These are phyloP conservation scores for Umbelopsis sp. DNA, from an alignment of 371 early-diverging fungal genomes.

Conservation along the genomic window DNA sequence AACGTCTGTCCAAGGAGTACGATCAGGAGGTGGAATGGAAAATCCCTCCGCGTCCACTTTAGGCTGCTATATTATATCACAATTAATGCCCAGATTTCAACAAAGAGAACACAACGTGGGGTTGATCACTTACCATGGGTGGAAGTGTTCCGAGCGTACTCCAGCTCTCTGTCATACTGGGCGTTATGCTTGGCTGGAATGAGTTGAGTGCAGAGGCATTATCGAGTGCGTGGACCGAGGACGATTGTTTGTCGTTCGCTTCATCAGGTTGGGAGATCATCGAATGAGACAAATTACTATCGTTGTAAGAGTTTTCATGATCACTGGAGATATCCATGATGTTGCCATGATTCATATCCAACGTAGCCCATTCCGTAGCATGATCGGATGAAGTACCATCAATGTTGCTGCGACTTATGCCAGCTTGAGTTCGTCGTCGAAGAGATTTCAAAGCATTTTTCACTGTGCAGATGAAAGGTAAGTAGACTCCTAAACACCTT, in stretches of 20 bases:
- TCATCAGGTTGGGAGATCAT: neutral
- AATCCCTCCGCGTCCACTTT: slow-evolving; percentile 53
- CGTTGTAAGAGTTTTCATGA: slow-evolving; percentile 3
- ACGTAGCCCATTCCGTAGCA: slow-evolving; percentile 16
- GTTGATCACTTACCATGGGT: neutral
- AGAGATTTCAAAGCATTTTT: slow-evolving; percentile 19
- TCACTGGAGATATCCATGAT: neutral
- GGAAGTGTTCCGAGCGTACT: slow-evolving; percentile 8
- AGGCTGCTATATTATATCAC: slow-evolving; percentile 10
- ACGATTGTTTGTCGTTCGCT: neutral
- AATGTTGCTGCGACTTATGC: slow-evolving; percentile 8
- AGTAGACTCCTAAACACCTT: neutral
- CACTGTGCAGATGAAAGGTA: neutral
- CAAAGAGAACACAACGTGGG: no score
- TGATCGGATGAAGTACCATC: slow-evolving; percentile 9
- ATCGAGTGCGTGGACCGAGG: neutral
- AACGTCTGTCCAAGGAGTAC: slow-evolving; percentile 45
- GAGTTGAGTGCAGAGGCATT: neutral
- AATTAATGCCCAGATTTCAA: no score
- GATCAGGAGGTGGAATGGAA: slow-evolving; percentile 57
- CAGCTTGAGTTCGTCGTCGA: slow-evolving; percentile 14
- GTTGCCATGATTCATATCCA: slow-evolving; percentile 1
- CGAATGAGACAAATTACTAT: slow-evolving; percentile 12
- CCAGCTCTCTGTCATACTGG: slow-evolving; percentile 19
- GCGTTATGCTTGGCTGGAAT: neutral